These are phyloP conservation scores for Fusarium decemcellulare DNA, from an alignment of 2,329 filamentous ascomycete species.

Conservation along the genomic window DNA sequence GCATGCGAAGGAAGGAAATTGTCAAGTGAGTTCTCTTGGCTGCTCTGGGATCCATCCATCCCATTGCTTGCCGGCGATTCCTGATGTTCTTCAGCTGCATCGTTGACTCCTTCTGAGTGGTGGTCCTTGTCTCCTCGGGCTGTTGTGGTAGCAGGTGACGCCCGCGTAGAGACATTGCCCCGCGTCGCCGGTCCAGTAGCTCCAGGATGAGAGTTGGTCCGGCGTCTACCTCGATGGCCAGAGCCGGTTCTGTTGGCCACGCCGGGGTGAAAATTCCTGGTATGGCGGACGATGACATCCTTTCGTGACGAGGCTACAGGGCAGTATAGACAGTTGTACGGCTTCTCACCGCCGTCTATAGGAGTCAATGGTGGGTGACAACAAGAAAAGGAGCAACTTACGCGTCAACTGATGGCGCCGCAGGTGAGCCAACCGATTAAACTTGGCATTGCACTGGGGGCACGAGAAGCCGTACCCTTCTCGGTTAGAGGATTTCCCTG, in stretches of 20 bases:
- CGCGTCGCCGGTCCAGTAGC: background rate
- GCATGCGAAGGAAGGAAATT: conserved; percentile 4
- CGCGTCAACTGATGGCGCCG: conserved; percentile 14
- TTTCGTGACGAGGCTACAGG: conserved; percentile 9
- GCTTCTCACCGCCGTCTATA: conserved; percentile 10
- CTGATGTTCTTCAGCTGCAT: background rate
- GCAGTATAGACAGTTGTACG: conserved; percentile 13
- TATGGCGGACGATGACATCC: conserved; percentile 13
- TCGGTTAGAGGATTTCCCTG: conserved; percentile 6
- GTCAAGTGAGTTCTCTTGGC: conserved; percentile 5
- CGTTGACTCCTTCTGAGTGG: conserved; percentile 1
- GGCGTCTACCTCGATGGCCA: conserved; percentile 10
- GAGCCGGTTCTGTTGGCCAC: conserved; percentile 4
- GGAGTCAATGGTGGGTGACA: background rate
- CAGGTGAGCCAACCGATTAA: conserved; percentile 10
- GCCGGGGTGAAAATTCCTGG: conserved; percentile 11
- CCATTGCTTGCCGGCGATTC: background rate
- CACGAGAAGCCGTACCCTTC: conserved; percentile 4
- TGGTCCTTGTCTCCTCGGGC: conserved; percentile 8
- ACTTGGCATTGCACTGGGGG: conserved; percentile 11
- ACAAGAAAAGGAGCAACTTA: background rate
- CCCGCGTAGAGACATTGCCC: background rate
- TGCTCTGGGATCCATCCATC: conserved; percentile 3
- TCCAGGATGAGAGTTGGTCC: conserved; percentile 7
- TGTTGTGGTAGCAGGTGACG: conserved; percentile 3